phyloP scores from a whole-genome alignment of 2,329 filamentous ascomycete genomes.

The Trichoderma atrobrunneum region DNA sequence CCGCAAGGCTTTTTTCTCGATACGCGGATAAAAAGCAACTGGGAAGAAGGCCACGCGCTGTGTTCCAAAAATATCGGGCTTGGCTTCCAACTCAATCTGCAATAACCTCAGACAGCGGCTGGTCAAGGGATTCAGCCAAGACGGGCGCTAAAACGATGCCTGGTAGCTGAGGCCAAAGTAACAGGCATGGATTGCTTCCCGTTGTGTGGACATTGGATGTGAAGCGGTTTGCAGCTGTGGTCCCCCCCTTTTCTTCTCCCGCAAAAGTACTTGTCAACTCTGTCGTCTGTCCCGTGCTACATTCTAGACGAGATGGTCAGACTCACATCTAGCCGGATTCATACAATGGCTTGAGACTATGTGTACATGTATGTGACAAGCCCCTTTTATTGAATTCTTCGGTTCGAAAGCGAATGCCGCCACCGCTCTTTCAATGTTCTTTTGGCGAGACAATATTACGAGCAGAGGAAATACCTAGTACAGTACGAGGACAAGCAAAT shows the following conservation, averaged over 20 bases:
- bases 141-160: conserved; percentile 8
- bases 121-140: background rate
- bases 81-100: conserved; percentile 11
- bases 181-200: background rate
- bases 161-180: background rate
- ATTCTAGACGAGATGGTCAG: background rate
- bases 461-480: background rate
- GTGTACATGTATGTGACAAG: background rate
- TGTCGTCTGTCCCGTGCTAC: background rate
- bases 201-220: no score
- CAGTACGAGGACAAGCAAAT: background rate
- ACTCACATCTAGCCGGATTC: background rate
- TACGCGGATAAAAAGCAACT: background rate
- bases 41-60: background rate
- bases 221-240: background rate
- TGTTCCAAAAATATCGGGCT: background rate
- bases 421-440: background rate
- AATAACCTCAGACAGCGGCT: background rate
- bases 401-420: background rate
- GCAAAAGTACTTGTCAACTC: background rate
- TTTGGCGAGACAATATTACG: background rate
- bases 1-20: background rate
- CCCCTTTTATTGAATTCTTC: background rate
- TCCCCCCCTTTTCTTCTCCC: background rate
- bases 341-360: background rate